Percentiles rank a stretch among this genome's conserved stretches.
Evolutionary conservation across 2,329 filamentous ascomycete genomes (phyloP).

Genomic region (Penicillium brevicompactum): DNA sequence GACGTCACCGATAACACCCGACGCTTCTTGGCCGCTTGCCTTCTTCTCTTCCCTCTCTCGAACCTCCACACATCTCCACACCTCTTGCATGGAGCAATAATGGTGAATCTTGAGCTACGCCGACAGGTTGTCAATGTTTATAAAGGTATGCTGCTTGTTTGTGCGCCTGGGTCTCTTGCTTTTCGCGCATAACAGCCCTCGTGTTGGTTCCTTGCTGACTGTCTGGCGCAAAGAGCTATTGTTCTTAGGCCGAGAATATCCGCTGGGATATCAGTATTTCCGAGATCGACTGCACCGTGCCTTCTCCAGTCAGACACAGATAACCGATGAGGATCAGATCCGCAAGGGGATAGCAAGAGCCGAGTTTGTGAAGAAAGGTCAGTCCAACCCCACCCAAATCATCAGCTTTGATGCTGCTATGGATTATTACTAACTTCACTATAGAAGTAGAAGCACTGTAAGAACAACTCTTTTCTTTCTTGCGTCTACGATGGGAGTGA

Average conservation of each 20-base stretch:
- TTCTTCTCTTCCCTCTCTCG: background rate
- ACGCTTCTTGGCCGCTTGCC: constrained; percentile 11
- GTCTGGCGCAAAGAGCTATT: constrained; percentile 67
- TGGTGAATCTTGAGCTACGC: constrained; percentile 63
- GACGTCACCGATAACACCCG: constrained; percentile 26
- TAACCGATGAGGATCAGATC: constrained; percentile 76
- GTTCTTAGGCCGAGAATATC: constrained; percentile 82
- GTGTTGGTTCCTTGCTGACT: background rate
- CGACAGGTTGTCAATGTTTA: constrained; percentile 82
- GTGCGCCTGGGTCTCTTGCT: no score
- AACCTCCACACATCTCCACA: background rate
- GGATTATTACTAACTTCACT: constrained; percentile 1
- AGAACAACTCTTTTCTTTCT: constrained; percentile 39
- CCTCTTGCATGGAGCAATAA: constrained; percentile 18
- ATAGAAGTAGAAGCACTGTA: constrained; percentile 89
- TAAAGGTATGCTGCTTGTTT: constrained; percentile 65
- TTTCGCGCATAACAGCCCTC: background rate
- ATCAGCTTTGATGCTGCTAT: background rate
- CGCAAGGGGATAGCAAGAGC: constrained; percentile 73
- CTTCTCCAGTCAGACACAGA: constrained; percentile 72
- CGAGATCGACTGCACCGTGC: constrained; percentile 78
- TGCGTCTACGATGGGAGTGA: background rate
- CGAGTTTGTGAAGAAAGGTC: constrained; percentile 89
- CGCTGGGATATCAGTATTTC: constrained; percentile 81
- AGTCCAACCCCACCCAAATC: constrained; percentile 3